Evolutionary conservation across 768 basidiomycete species (phyloP), one percentile per base, ranked within the genome.

Genomic region (Amanita brunnescens): DNA sequence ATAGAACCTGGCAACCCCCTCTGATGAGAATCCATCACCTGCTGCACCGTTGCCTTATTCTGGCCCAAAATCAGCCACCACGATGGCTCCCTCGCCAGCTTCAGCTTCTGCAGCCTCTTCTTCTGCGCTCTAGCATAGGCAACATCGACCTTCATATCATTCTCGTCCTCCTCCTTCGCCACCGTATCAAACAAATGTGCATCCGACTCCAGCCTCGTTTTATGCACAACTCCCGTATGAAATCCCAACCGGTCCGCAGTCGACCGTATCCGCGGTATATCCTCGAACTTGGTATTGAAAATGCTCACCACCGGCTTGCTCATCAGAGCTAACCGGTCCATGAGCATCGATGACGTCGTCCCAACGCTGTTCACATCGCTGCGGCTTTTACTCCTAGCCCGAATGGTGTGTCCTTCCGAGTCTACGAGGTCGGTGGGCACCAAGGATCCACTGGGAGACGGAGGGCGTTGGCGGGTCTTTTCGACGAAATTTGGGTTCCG

Each of bases 31-130:
- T 60, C 61, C 2, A 64, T 34, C 30, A 67, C 24, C 20, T 65
- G 57, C 33, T 60, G 46, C 34, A 71, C 70, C 21, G 59, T 57
- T 7, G 47, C 54, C 26, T 53, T 53, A 48, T 64, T 59, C 49
- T 58, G 57, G 12, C 68, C 67, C 49, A 68, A 47, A 30, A 68
- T 61, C 48, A 70, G 46, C 64, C 64, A 67, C 63, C 64, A 67
- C 30, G 67, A 66, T 33, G 53, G 40, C 21, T 60, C 59, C 47
- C 55, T 57, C 48, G 37, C 43, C 34, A 55, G 14, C 10, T 32
- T 29, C 7, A 51, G 35, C 20, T n/a, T 50, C 10, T 32, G 30
- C 8, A 51, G 35, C 20, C 10, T 50, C 39, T 23, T 33, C 46
- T 37, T 47, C 39, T 43, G 23, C 49, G 48, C 47, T 45, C 40